A percentile compares a stretch with the other conserved stretches of the same genome.
Evolutionary conservation across 2,329 filamentous ascomycete species (phyloP).

Genomic region (Whalleya microplaca): DNA sequence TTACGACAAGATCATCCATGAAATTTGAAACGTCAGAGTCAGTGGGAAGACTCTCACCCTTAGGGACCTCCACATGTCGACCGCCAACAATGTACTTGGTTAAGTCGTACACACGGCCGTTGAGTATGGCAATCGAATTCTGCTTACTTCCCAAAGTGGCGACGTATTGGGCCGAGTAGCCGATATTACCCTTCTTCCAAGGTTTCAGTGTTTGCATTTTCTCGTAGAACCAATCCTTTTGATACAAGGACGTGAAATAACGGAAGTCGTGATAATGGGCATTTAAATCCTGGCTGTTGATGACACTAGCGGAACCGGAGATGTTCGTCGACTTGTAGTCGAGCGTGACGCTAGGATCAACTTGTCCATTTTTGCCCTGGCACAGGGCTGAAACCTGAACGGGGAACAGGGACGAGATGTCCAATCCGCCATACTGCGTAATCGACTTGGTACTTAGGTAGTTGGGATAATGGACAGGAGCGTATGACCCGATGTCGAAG

Average conservation of each 20-base stretch:
- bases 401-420: constrained; percentile 89
- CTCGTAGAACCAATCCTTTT: constrained; percentile 91
- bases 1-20: constrained; percentile 75
- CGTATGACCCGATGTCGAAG: constrained; percentile 77
- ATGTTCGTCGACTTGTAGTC: constrained; percentile 82
- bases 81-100: constrained; percentile 82
- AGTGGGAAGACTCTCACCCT: constrained; percentile 52
- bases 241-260: constrained; percentile 76
- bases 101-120: constrained; percentile 84
- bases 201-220: constrained; percentile 78
- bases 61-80: constrained; percentile 61
- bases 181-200: constrained; percentile 86
- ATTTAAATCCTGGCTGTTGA: constrained; percentile 72
- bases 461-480: constrained; percentile 77
- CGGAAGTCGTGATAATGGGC: constrained; percentile 92
- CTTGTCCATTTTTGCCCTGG: constrained; percentile 68
- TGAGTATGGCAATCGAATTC: constrained; percentile 76
- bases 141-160: constrained; percentile 65
- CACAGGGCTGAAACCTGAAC: constrained; percentile 93
- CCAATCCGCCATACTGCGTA: constrained; percentile 81
- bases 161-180: constrained; percentile 80
- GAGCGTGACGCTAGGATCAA: constrained; percentile 75
- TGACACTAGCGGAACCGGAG: constrained; percentile 66
- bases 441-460: constrained; percentile 65
- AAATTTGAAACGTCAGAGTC: constrained; percentile 67